Evolutionary conservation across 2,329 filamentous ascomycete genomes (phyloP), one percentile per base, ranked within the genome.

Genomic region (Xylaria hypoxylon): DNA sequence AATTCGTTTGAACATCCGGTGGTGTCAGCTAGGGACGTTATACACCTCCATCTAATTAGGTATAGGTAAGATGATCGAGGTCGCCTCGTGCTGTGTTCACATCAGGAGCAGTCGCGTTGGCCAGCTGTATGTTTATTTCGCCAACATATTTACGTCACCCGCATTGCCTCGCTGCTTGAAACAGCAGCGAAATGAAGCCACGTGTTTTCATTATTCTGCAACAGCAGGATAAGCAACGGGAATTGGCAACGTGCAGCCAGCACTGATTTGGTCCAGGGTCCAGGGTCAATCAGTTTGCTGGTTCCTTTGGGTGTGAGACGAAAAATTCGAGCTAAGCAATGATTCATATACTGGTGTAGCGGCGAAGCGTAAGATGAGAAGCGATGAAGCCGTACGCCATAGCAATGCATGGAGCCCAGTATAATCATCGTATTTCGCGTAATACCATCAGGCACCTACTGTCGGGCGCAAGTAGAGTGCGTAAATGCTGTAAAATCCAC

Each of bases 401-500:
- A 8, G 48, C 11, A 15, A 26, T 45, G 28, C 19, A 57, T 8
- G 5, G 24, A 17, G 2, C 51, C 51, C 40, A 10, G 22, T 13
- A 19, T 15, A 42, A n/a, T 53, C 5, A 42, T 60, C 6, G 17
- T 56, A 17, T 17, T 31, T 51, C 13, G 44, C 22, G 50, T 53
- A n/a, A 45, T 52, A 17, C 11, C 6, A 51, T 17, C 26, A 26
- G 11, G 24, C 15, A 45, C n/a, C 11, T 44, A 44, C 22, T 48
- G 24, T 63, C 48, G 45, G 48, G 53, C 24, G 24, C 22, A n/a
- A 19, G 38, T 24, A 31, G 31, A 24, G 24, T 17, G 31, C 47
- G 22, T 11, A 26, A 33, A 45, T 62, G 52, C 11, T 35, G 48
- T 38, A 4, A 62, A 50, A 28, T 15, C 19, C 26, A 19, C n/a